Percentiles rank a stretch among this genome's conserved stretches.
These are phyloP conservation scores for Cyberlindnera mycetangii DNA, from an alignment of 805 yeast species.

Conservation along the genomic window DNA sequence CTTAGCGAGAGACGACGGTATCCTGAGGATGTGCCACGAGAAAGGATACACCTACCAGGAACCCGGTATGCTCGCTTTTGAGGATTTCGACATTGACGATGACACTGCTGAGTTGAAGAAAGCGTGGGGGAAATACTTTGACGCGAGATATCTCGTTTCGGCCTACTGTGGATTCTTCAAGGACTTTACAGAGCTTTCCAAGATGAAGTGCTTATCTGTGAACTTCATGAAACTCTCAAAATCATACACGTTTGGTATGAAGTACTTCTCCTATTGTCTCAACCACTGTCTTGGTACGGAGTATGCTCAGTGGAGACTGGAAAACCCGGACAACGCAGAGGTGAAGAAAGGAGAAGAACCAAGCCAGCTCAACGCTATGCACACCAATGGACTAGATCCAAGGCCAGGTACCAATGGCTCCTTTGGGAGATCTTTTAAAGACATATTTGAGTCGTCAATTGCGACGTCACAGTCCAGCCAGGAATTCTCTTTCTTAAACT, in stretches of 20 bases:
- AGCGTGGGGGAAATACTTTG: slow-evolving; percentile 3
- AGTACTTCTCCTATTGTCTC: slow-evolving; percentile 8
- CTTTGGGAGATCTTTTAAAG: slow-evolving; percentile 13
- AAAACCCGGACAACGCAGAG: not conserved
- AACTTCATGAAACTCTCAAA: slow-evolving; percentile 7
- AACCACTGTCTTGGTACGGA: slow-evolving; percentile 6
- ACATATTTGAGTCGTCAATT: slow-evolving; percentile 11
- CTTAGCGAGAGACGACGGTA: slow-evolving; percentile 3
- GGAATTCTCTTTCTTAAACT: slow-evolving; percentile 10
- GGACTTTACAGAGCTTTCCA: not conserved
- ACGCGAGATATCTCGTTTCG: slow-evolving; percentile 6
- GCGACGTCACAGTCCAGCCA: slow-evolving; percentile 5
- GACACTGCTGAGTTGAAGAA: slow-evolving; percentile 5
- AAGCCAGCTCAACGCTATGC: not conserved
- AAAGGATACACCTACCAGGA: slow-evolving; percentile 1
- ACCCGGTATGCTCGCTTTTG: not conserved
- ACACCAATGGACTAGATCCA: not conserved
- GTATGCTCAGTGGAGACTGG: slow-evolving; percentile 4
- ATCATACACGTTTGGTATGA: slow-evolving; percentile 4
- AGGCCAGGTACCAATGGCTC: not conserved
- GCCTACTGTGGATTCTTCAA: slow-evolving; percentile 1
- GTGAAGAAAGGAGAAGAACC: not conserved
- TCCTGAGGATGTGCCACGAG: slow-evolving; percentile 6
- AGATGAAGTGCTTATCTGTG: slow-evolving; percentile 4
- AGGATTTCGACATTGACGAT: slow-evolving; percentile 7